A percentile compares a stretch with the other conserved stretches of the same genome.
These are phyloP conservation scores for Neofusicoccum cordaticola DNA, from an alignment of 2,329 filamentous ascomycete genomes.

Conservation along the genomic window DNA sequence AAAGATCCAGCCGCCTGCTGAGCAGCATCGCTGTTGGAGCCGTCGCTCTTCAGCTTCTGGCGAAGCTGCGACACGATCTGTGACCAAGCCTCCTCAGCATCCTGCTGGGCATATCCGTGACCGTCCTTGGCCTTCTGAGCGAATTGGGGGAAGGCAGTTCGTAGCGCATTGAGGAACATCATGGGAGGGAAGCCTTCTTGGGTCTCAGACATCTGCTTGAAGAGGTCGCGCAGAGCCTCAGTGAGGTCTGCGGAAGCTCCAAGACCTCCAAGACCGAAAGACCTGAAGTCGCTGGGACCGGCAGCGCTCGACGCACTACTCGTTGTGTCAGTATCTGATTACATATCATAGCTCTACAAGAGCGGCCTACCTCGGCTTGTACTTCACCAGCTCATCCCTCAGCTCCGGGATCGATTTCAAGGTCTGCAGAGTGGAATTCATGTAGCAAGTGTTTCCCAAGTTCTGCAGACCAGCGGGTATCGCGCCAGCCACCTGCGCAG, in stretches of 20 bases:
- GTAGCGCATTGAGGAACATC: constrained; percentile 77
- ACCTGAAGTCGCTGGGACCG: constrained; percentile 36
- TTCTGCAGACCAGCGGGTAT: constrained; percentile 87
- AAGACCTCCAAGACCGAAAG: constrained; percentile 58
- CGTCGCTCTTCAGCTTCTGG: constrained; percentile 69
- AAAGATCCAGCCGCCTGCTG: constrained; percentile 58
- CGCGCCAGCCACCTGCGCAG: constrained; percentile 76
- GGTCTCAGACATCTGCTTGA: constrained; percentile 84
- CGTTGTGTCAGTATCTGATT: background rate
- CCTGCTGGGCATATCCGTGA: constrained; percentile 90
- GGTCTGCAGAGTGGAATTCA: constrained; percentile 95
- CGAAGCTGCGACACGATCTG: constrained; percentile 85
- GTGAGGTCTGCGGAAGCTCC: constrained; percentile 68
- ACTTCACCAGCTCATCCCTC: constrained; percentile 71
- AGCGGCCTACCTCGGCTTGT: constrained; percentile 43
- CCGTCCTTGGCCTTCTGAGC: constrained; percentile 82
- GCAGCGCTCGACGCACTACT: constrained; percentile 27
- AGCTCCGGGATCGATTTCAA: constrained; percentile 87
- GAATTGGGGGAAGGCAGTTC: constrained; percentile 83
- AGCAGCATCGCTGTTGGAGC: constrained; percentile 33
- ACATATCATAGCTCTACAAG: background rate
- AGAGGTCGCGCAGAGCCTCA: constrained; percentile 74
- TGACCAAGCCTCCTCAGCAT: constrained; percentile 97
- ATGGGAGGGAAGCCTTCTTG: constrained; percentile 83
- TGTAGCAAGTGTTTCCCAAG: constrained; percentile 95